Conservation (phyloP, 1,139 yeast species). For the Taphrina communis region DNA sequence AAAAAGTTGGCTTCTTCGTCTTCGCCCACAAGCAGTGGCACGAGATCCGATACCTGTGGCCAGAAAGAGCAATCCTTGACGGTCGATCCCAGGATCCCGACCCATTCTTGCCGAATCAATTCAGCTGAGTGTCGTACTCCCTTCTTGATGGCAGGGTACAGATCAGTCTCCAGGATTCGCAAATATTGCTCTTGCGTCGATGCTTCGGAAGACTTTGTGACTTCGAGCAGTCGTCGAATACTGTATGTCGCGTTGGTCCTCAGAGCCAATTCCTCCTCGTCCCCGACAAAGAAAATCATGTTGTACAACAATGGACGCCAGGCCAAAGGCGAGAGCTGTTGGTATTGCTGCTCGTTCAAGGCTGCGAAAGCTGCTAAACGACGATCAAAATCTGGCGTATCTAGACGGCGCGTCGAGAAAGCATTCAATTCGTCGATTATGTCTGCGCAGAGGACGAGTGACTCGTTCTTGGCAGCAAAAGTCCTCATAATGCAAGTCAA, state of each 20-base stretch:
- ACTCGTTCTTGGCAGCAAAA: constrained; percentile 62
- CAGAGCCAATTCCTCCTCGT: constrained; percentile 78
- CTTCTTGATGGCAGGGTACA: constrained; percentile 69
- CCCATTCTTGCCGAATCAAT: constrained; percentile 71
- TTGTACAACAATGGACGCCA: constrained; percentile 83
- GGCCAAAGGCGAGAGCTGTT: constrained; percentile 59
- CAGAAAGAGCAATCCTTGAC: constrained; percentile 60
- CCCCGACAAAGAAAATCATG: constrained; percentile 72
- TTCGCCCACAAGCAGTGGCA: constrained; percentile 63
- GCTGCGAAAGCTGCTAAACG: constrained; percentile 70
- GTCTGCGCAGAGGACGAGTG: constrained; percentile 57
- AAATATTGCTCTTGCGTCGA: constrained; percentile 52
- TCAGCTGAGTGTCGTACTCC: constrained; percentile 73
- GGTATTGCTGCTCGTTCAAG: constrained; percentile 64
- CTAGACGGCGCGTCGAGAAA: constrained; percentile 65
- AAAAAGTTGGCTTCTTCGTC: constrained; percentile 90
- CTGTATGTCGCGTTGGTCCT: constrained; percentile 77
- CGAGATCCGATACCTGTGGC: constrained; percentile 70
- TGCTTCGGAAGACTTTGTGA: constrained; percentile 49
- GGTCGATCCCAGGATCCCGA: constrained; percentile 67
- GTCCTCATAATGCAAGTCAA: constrained; percentile 66
- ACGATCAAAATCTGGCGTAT: constrained; percentile 78
- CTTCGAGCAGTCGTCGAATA: constrained; percentile 70
- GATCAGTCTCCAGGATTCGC: constrained; percentile 59
- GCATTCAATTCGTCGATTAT: constrained; percentile 72